Conservation (phyloP, 73 alveolate species). For the Durusdinium trenchii region DNA sequence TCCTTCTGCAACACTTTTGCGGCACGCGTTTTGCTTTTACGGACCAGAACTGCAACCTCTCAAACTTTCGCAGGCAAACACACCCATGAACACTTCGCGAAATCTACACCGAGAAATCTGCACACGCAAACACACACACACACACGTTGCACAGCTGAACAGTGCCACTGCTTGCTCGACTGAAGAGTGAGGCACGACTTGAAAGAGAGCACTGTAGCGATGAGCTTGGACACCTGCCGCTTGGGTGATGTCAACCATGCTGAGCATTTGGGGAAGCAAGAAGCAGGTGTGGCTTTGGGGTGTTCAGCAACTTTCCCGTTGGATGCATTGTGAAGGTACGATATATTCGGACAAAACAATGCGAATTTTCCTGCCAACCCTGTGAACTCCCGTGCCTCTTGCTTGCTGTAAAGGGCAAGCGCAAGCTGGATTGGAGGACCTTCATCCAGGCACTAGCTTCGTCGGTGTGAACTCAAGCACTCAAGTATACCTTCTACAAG, state of each 20-base stretch:
- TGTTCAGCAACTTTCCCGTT: no score
- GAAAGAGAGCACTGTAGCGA: conserved; percentile 57
- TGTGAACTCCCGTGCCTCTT: background rate
- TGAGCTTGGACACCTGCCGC: conserved; percentile 29
- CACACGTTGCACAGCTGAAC: no score
- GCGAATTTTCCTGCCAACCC: background rate
- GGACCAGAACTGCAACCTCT: no score
- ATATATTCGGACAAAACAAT: background rate
- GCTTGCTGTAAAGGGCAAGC: background rate
- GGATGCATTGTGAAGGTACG: background rate
- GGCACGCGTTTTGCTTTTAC: no score
- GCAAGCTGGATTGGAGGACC: conserved; percentile 49
- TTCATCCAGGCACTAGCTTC: background rate
- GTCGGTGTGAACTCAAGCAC: background rate
- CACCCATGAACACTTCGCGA: no score
- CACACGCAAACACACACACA: no score
- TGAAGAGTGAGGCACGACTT: conserved; percentile 33
- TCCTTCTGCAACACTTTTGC: no score
- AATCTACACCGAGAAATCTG: no score
- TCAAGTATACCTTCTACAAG: background rate
- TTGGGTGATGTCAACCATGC: background rate
- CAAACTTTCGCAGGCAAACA: no score
- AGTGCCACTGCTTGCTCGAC: background rate
- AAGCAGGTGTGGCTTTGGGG: no score
- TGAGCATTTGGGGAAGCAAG: background rate